phyloP scores from a whole-genome alignment of 306 rosid genomes.

The Gillenia trifoliata region DNA sequence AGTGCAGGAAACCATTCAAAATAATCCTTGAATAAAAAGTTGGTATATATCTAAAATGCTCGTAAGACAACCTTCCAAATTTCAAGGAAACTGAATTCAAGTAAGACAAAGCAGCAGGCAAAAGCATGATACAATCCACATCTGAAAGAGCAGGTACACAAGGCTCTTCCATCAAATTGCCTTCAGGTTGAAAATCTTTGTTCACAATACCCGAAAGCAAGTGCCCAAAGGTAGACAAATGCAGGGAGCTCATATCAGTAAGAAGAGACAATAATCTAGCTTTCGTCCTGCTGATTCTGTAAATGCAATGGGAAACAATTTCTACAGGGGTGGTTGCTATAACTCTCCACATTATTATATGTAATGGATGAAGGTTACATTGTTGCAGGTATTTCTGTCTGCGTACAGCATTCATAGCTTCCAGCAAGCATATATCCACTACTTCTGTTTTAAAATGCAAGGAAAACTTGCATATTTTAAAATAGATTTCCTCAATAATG shows the following conservation, averaged over 20 bases:
- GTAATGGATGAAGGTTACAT: constrained; percentile 46
- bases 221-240: constrained; percentile 70
- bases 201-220: constrained; percentile 40
- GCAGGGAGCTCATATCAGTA: constrained; percentile 62
- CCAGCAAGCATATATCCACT: constrained; percentile 66
- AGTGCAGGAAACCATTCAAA: constrained; percentile 54
- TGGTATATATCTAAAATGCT: constrained; percentile 37
- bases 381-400: constrained; percentile 43
- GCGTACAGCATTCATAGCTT: constrained; percentile 50
- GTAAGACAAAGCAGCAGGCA: constrained; percentile 64
- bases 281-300: constrained; percentile 38
- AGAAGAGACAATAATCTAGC: constrained; percentile 67
- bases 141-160: constrained; percentile 41
- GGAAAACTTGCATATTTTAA: constrained; percentile 38
- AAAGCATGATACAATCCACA: constrained; percentile 61
- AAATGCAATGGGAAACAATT: constrained; percentile 48
- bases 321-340: constrained; percentile 53
- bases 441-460: constrained; percentile 41
- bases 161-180: constrained; percentile 25
- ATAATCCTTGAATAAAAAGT: constrained; percentile 58
- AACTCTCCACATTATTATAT: constrained; percentile 48
- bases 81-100: constrained; percentile 44
- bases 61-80: constrained; percentile 33
- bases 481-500: constrained; percentile 61
- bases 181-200: constrained; percentile 30